Conservation (phyloP, 2,329 filamentous ascomycete species). For the Phoma herbarum region DNA sequence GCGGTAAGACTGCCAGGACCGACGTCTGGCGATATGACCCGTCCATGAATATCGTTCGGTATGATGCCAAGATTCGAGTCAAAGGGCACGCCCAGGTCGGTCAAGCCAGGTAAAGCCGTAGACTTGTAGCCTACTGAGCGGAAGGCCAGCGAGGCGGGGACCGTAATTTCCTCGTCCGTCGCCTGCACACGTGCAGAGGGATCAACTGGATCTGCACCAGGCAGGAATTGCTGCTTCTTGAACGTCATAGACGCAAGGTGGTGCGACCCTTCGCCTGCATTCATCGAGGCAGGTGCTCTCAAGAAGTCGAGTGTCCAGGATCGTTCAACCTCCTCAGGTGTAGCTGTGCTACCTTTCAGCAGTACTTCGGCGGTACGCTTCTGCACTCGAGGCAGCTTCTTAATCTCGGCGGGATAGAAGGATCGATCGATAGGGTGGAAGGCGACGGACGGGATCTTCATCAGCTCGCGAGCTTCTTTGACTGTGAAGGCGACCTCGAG, state of each 20-base stretch:
- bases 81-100: conserved; percentile 78
- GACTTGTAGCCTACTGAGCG: conserved; percentile 96
- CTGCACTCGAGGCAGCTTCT: conserved; percentile 76
- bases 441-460: conserved; percentile 75
- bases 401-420: conserved; percentile 73
- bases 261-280: conserved; percentile 53
- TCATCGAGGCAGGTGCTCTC: conserved; percentile 77
- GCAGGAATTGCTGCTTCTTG: conserved; percentile 57
- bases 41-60: conserved; percentile 80
- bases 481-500: conserved; percentile 90
- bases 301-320: conserved; percentile 89
- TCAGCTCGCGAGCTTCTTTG: conserved; percentile 89
- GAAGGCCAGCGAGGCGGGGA: conserved; percentile 80
- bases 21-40: conserved; percentile 63
- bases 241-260: conserved; percentile 74
- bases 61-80: conserved; percentile 78
- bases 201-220: conserved; percentile 56
- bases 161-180: conserved; percentile 55
- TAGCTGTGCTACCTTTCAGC: conserved; percentile 72
- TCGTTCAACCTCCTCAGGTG: conserved; percentile 62
- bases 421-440: conserved; percentile 74
- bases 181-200: conserved; percentile 61
- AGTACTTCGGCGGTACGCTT: conserved; percentile 83
- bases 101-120: conserved; percentile 76
- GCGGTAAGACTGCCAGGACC: conserved; percentile 54